Evolutionary conservation across 345 rosid genomes (phyloP), one percentile per base, ranked within the genome.

Genomic region (Hibiscus mutabilis): DNA sequence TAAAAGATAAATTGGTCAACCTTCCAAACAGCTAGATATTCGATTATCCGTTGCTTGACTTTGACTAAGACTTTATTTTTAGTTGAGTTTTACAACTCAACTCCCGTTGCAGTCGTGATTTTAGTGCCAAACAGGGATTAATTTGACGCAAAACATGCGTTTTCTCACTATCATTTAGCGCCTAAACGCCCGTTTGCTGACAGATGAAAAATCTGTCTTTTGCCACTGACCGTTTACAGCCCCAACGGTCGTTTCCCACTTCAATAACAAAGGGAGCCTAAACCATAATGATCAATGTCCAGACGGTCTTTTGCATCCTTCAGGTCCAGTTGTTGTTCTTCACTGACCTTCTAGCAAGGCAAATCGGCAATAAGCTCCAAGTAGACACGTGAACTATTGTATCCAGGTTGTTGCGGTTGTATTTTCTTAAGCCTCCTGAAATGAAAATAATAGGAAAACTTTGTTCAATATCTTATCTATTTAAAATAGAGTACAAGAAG

Each of bases 351-450:
- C 78, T 95, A 82, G 97, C 99, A 95, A 31, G 99, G 99, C 60
- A 95, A 86, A 84, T 92, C 99, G 70, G 97, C 97, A 83, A 95
- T 87, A 77, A 95, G 90, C 83, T 95, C 99, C 81, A 95, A 86
- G 82, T 95, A 95, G 73, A 84, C 92, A 64, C 89, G 90, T 81
- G 97, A 95, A 81, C 99, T 95, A 81, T 79, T 95, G 81, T 95
- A 92, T 27, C 99, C 99, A 76, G 99, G 99, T 83, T 95, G 99
- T 79, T 95, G 99, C 53, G 99, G 99, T 81, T 89, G 99, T 97
- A 95, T 92, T 85, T 95, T 95, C 77, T 92, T 92, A 33, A 95
- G 93, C 83, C 96, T 84, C 96, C 99, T 95, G 80, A 82, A 78
- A 75, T 73, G 49, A 15, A 13, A 64, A 10, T 49, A 55, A 22